Evolutionary conservation across 805 yeast genomes (phyloP).

Genomic region (Suhomyces xylopsoci): DNA sequence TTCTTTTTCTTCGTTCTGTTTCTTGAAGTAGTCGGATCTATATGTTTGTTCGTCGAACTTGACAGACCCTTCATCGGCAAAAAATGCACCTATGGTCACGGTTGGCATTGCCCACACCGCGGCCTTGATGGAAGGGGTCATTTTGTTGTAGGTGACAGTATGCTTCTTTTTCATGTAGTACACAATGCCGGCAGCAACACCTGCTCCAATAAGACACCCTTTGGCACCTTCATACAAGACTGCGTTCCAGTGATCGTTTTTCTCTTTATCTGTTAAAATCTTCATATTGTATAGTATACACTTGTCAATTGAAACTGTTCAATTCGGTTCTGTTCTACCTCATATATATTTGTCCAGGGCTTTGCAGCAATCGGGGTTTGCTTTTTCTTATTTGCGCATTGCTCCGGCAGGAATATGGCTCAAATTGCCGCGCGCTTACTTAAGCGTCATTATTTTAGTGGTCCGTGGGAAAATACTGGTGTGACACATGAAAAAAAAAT

Average conservation of each 20-base stretch:
- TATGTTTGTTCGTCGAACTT: slow-evolving; percentile 37
- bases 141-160: slow-evolving; percentile 28
- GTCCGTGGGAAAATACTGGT: background rate
- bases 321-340: background rate
- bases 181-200: slow-evolving; percentile 29
- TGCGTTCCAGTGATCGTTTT: slow-evolving; percentile 35
- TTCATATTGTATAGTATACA: slow-evolving; percentile 27
- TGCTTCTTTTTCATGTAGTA: slow-evolving; percentile 29
- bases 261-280: slow-evolving; percentile 35
- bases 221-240: slow-evolving; percentile 35
- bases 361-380: background rate
- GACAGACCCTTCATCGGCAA: slow-evolving; percentile 45
- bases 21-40: slow-evolving; percentile 27
- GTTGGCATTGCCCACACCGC: slow-evolving; percentile 40
- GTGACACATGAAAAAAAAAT: background rate
- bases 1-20: slow-evolving; percentile 29
- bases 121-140: slow-evolving; percentile 37
- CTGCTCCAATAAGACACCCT: slow-evolving; percentile 36
- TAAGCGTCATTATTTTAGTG: background rate
- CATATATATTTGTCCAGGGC: background rate
- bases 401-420: background rate
- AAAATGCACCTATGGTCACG: slow-evolving; percentile 34
- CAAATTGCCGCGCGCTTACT: background rate
- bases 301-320: background rate
- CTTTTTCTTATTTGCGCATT: background rate